phyloP scores from a whole-genome alignment of 2,329 filamentous ascomycete genomes.

The Fusarium piperis region DNA sequence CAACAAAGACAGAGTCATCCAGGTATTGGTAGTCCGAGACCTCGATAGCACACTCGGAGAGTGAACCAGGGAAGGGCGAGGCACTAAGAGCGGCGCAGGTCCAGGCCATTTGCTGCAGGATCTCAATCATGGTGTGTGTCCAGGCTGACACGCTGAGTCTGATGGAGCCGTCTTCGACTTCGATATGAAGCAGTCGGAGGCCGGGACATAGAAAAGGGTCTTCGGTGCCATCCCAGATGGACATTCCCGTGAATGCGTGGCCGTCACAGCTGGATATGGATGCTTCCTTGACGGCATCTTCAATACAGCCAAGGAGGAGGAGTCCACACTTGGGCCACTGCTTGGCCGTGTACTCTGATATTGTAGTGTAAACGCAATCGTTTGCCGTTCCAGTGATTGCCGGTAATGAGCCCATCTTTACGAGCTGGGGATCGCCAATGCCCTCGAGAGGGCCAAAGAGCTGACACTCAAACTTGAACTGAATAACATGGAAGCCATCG shows the following conservation, averaged over 20 bases:
- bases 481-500: conserved; percentile 49
- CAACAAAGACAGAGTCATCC: conserved; percentile 48
- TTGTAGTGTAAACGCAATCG: conserved; percentile 46
- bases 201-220: conserved; percentile 42
- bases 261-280: conserved; percentile 37
- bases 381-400: conserved; percentile 49
- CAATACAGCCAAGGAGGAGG: conserved; percentile 44
- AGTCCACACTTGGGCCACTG: conserved; percentile 48
- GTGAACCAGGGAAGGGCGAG: conserved; percentile 45
- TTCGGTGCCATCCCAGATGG: conserved; percentile 49
- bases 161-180: conserved; percentile 47
- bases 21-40: conserved; percentile 47
- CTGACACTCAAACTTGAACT: conserved; percentile 50
- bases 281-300: conserved; percentile 46
- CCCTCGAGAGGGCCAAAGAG: conserved; percentile 44
- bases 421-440: conserved; percentile 42
- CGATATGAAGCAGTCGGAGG: conserved; percentile 47
- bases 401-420: conserved; percentile 44
- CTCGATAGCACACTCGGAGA: conserved; percentile 46
- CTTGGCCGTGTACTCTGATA: conserved; percentile 45
- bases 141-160: conserved; percentile 48
- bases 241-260: conserved; percentile 45
- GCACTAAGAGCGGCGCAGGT: conserved; percentile 48
- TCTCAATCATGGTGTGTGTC: conserved; percentile 48
- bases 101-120: conserved; percentile 52